Evolutionary conservation across 2,329 filamentous ascomycete species (phyloP).

Genomic region (Diaporthe velutina): DNA sequence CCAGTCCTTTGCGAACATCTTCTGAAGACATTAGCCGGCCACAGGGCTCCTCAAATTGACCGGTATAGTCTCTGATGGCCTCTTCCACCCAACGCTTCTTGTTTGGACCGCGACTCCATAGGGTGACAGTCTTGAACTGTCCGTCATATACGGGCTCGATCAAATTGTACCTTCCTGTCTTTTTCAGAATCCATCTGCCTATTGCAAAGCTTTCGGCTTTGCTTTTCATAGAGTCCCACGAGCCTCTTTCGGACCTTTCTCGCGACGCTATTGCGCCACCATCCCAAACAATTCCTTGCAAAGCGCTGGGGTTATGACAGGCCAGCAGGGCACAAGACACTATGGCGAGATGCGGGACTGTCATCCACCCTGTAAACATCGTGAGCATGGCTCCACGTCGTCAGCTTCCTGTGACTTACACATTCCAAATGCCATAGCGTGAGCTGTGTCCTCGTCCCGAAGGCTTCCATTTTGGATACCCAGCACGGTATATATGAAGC

Average conservation of each 20-base stretch:
- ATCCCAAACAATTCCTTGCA: conserved; percentile 49
- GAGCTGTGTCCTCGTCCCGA: conserved; percentile 48
- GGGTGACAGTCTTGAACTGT: conserved; percentile 44
- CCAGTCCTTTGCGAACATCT: not conserved
- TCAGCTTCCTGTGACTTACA: conserved; percentile 43
- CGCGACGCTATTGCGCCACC: conserved; percentile 41
- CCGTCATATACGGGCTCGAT: conserved; percentile 41
- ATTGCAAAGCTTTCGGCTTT: conserved; percentile 33
- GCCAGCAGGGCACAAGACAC: conserved; percentile 50
- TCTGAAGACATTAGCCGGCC: conserved; percentile 6
- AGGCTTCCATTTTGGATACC: conserved; percentile 46
- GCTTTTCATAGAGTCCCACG: conserved; percentile 41
- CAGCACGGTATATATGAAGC: conserved; percentile 43
- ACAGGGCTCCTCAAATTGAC: not conserved
- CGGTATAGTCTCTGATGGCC: conserved; percentile 24
- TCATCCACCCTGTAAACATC: conserved; percentile 48
- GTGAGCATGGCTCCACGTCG: not conserved
- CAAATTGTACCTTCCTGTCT: conserved; percentile 44
- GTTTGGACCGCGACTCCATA: conserved; percentile 49
- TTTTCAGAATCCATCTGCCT: conserved; percentile 34
- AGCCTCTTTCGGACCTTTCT: conserved; percentile 43
- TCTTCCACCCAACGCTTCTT: conserved; percentile 33
- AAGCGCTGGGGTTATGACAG: conserved; percentile 47
- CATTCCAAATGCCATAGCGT: conserved; percentile 50
- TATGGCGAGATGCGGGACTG: conserved; percentile 50